phyloP scores from a whole-genome alignment of 164 flowering plant species.

The Chimonanthus salicifolius region DNA sequence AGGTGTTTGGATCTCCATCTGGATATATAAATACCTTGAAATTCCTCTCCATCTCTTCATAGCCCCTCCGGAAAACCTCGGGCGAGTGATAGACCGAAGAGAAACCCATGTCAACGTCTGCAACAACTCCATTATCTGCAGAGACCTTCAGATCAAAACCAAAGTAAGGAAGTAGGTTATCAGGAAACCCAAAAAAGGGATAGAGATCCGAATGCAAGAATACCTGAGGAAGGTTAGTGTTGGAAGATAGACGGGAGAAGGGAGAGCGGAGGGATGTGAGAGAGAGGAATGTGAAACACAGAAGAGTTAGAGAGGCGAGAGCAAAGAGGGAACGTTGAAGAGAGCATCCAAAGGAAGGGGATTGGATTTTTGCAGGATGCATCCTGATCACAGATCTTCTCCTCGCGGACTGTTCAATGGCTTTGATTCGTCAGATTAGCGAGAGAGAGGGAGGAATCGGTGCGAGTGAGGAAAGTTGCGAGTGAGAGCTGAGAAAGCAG shows the following conservation, averaged over 20 bases:
- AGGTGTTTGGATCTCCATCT: slow-evolving; percentile 89
- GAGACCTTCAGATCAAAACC: slow-evolving; percentile 24
- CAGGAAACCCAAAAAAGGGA: slow-evolving; percentile 1
- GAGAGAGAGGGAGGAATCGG: no score
- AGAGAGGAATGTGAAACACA: slow-evolving; percentile 58
- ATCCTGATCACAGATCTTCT: slow-evolving; percentile 1
- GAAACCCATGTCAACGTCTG: not conserved
- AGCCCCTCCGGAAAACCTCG: slow-evolving; percentile 54
- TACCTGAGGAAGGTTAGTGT: slow-evolving; percentile 15
- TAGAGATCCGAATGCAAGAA: not conserved
- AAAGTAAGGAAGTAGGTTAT: slow-evolving; percentile 10
- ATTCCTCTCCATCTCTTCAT: slow-evolving; percentile 67
- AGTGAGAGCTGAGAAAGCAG: no score
- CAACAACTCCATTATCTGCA: slow-evolving; percentile 16
- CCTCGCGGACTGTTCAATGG: not conserved
- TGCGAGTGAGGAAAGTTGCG: no score
- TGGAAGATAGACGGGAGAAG: slow-evolving; percentile 7
- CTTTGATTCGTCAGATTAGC: not conserved
- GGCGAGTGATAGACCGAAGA: slow-evolving; percentile 60
- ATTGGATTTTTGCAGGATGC: slow-evolving; percentile 11
- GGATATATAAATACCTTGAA: slow-evolving; percentile 90
- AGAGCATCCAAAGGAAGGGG: slow-evolving; percentile 19
- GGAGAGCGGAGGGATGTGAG: slow-evolving; percentile 46
- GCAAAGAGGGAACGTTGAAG: slow-evolving; percentile 50
- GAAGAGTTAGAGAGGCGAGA: slow-evolving; percentile 51